Evolutionary conservation across 1,139 yeast species (phyloP).

Genomic region (Suhomyces terraborum): DNA sequence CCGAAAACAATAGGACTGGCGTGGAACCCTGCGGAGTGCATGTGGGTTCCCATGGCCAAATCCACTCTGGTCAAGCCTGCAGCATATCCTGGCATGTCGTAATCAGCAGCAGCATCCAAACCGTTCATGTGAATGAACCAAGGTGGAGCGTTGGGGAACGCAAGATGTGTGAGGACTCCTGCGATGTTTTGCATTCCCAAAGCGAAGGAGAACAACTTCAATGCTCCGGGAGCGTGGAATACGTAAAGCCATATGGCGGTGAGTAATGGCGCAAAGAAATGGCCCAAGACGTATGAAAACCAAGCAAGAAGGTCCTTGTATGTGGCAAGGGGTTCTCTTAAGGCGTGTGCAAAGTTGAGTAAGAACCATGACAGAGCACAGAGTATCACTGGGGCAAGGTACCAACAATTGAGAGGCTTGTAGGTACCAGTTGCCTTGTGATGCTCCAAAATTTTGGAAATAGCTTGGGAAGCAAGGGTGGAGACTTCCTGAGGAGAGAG

Average conservation of each 20-base stretch:
- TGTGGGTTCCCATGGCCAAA: conserved; percentile 60
- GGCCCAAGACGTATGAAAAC: conserved; percentile 62
- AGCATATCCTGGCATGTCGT: conserved; percentile 66
- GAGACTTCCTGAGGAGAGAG: conserved; percentile 11
- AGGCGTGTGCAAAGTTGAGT: conserved; percentile 41
- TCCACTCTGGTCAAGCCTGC: conserved; percentile 72
- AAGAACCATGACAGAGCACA: conserved; percentile 39
- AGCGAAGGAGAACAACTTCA: conserved; percentile 52
- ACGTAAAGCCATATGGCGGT: conserved; percentile 64
- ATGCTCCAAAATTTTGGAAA: conserved; percentile 10
- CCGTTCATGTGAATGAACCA: conserved; percentile 69
- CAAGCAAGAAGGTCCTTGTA: conserved; percentile 57
- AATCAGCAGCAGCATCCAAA: conserved; percentile 52
- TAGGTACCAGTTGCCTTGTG: conserved; percentile 12
- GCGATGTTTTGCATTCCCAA: conserved; percentile 60
- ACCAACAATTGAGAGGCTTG: conserved; percentile 26
- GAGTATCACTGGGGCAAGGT: conserved; percentile 31
- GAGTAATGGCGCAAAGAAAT: conserved; percentile 60
- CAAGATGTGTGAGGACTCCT: conserved; percentile 61
- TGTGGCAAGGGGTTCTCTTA: conserved; percentile 32
- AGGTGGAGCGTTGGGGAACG: conserved; percentile 70
- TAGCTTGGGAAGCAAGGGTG: conserved; percentile 11
- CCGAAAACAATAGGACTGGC: conserved; percentile 71
- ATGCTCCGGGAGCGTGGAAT: conserved; percentile 65
- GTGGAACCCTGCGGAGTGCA: conserved; percentile 64